Evolutionary conservation across 805 yeast genomes (phyloP).

Genomic region (Ogataea pignaliae): DNA sequence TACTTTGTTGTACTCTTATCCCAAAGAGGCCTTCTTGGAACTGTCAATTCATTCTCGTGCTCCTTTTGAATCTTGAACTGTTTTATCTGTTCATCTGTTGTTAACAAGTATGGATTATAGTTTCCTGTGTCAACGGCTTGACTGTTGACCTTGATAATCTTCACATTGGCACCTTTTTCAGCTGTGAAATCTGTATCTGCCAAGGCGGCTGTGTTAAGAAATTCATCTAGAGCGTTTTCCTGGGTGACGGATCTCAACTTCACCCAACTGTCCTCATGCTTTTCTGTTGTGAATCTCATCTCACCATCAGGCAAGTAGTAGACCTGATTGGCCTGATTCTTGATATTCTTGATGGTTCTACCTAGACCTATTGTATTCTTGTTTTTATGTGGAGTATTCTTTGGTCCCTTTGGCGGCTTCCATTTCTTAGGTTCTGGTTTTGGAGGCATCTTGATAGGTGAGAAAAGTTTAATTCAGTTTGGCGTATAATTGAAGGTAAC

Average conservation of each 20-base stretch:
- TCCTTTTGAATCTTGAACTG: conserved; percentile 59
- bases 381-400: conserved; percentile 79
- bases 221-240: conserved; percentile 90
- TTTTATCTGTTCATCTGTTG: conserved; percentile 60
- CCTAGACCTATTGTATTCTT: conserved; percentile 85
- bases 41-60: conserved; percentile 65
- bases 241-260: conserved; percentile 92
- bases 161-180: conserved; percentile 76
- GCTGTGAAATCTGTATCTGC: conserved; percentile 97
- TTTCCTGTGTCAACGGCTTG: conserved; percentile 62
- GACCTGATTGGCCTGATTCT: conserved; percentile 63
- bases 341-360: conserved; percentile 70
- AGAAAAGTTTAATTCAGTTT: neutral
- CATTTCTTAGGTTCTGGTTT: conserved; percentile 60
- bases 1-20: conserved; percentile 59
- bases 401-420: conserved; percentile 91
- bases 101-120: conserved; percentile 54
- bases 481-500: neutral
- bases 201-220: conserved; percentile 88
- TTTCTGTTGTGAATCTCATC: conserved; percentile 81
- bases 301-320: conserved; percentile 81
- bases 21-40: conserved; percentile 95
- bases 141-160: conserved; percentile 70
- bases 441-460: conserved; percentile 30
- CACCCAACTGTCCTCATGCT: conserved; percentile 84